A percentile compares a stretch with the other conserved stretches of the same genome.
These are phyloP conservation scores for Acacia crassicarpa DNA, from an alignment of 306 rosid genomes.

Conservation along the genomic window DNA sequence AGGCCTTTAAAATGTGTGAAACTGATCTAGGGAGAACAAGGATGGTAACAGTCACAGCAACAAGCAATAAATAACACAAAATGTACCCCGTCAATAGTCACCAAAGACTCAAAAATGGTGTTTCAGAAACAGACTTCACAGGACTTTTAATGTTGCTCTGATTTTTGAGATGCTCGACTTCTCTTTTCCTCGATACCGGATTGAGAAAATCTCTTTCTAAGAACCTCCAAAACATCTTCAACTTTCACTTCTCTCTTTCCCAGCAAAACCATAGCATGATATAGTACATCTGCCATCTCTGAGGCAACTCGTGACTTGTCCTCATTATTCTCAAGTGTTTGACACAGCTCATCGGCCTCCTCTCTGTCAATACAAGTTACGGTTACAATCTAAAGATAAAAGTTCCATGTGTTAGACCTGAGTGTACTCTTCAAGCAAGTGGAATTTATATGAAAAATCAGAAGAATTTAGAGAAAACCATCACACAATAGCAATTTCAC, in stretches of 20 bases:
- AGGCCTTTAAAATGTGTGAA: neutral
- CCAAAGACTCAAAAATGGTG: neutral
- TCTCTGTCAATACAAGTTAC: slow-evolving; percentile 50
- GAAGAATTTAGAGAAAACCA: neutral
- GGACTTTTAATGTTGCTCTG: slow-evolving; percentile 24
- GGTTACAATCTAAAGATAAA: neutral
- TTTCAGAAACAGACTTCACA: neutral
- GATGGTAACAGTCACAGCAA: neutral
- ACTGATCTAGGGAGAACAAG: slow-evolving; percentile 13
- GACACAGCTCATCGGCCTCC: slow-evolving; percentile 81
- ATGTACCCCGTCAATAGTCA: neutral
- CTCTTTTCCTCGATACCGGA: slow-evolving; percentile 85
- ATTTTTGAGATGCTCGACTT: slow-evolving; percentile 38
- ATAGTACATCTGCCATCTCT: slow-evolving; percentile 84
- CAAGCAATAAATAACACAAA: neutral
- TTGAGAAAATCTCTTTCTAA: slow-evolving; percentile 76
- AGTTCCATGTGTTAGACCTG: neutral
- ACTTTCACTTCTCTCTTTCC: slow-evolving; percentile 66
- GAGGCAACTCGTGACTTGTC: slow-evolving; percentile 67
- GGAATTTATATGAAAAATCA: neutral
- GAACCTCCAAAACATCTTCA: slow-evolving; percentile 78
- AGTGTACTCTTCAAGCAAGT: neutral
- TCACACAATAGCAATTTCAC: neutral
- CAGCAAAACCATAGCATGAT: slow-evolving; percentile 78
- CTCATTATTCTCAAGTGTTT: slow-evolving; percentile 72